A percentile compares a stretch with the other conserved stretches of the same genome.
Evolutionary conservation across 495 filamentous ascomycete species (phyloP).

Genomic region (Trypethelium eluteriae): DNA sequence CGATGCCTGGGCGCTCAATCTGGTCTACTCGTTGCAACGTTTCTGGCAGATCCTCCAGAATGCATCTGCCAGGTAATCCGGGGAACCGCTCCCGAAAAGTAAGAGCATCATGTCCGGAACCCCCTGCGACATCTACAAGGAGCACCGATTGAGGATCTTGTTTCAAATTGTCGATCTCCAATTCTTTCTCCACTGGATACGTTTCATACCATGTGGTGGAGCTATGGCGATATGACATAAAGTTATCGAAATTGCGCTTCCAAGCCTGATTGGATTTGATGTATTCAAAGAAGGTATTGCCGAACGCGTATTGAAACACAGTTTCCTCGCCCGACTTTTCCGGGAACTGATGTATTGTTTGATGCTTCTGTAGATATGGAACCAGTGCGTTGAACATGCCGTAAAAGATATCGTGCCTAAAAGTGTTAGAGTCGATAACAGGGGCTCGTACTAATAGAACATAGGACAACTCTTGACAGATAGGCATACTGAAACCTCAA

Average conservation of each 20-base stretch:
- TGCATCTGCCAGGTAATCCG: slow-evolving; percentile 10
- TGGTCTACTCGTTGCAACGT: slow-evolving; percentile 3
- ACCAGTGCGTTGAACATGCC: not conserved
- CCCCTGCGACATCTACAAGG: slow-evolving; percentile 19
- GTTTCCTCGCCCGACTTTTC: slow-evolving; percentile 4
- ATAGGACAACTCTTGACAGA: not conserved
- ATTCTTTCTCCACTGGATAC: slow-evolving; percentile 14
- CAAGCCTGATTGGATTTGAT: slow-evolving; percentile 12
- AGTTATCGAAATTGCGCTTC: slow-evolving; percentile 15
- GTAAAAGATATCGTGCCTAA: not conserved
- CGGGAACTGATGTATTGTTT: slow-evolving; percentile 13
- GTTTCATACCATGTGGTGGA: slow-evolving; percentile 15
- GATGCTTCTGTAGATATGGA: not conserved
- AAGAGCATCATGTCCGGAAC: slow-evolving; percentile 15
- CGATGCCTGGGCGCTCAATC: slow-evolving; percentile 7
- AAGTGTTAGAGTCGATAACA: not conserved
- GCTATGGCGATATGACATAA: slow-evolving; percentile 14
- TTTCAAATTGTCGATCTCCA: not conserved
- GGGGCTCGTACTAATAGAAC: not conserved
- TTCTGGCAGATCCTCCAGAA: slow-evolving; percentile 19
- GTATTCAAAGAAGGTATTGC: slow-evolving; percentile 11
- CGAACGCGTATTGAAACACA: slow-evolving; percentile 17
- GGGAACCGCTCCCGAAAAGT: slow-evolving; percentile 14
- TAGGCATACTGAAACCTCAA: not conserved
- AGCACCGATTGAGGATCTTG: slow-evolving; percentile 6